Evolutionary conservation across 2,329 filamentous ascomycete genomes (phyloP).

Genomic region (Stachybotrys elegans): DNA sequence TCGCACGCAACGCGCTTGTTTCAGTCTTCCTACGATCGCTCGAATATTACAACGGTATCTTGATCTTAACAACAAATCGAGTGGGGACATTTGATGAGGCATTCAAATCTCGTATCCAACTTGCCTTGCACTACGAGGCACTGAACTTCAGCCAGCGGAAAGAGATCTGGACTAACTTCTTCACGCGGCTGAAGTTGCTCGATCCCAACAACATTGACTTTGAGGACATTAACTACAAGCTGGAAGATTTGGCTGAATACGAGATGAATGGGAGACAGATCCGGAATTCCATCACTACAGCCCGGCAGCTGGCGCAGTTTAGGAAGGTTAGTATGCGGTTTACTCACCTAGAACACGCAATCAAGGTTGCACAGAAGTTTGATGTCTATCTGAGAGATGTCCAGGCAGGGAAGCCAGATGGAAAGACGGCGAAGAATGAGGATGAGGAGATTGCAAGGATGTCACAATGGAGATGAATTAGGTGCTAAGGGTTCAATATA

Average conservation of each 20-base stretch:
- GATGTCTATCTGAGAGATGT: constrained; percentile 5
- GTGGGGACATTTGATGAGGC: constrained; percentile 29
- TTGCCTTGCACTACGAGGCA: constrained; percentile 25
- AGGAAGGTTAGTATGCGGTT: constrained; percentile 4
- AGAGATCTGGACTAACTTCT: constrained; percentile 24
- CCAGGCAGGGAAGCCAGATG: background rate
- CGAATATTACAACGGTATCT: constrained; percentile 29
- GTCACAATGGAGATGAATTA: no score
- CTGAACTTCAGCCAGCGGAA: constrained; percentile 14
- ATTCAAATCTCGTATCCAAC: constrained; percentile 28
- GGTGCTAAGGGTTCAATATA: no score
- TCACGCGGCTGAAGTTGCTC: constrained; percentile 8
- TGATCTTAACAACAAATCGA: constrained; percentile 30
- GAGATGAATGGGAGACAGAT: constrained; percentile 38
- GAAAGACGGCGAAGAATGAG: background rate
- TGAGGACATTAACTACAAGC: constrained; percentile 11
- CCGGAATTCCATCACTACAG: constrained; percentile 27
- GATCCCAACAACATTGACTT: constrained; percentile 6
- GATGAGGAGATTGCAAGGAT: constrained; percentile 1
- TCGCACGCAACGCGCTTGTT: constrained; percentile 19
- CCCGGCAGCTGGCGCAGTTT: constrained; percentile 17
- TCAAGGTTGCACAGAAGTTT: constrained; percentile 6
- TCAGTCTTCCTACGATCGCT: constrained; percentile 28
- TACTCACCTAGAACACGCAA: constrained; percentile 5
- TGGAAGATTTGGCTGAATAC: constrained; percentile 22